Base-by-base conservation (phyloP, 768 basidiomycete genomes). In the Lentinula boryana region DNA sequence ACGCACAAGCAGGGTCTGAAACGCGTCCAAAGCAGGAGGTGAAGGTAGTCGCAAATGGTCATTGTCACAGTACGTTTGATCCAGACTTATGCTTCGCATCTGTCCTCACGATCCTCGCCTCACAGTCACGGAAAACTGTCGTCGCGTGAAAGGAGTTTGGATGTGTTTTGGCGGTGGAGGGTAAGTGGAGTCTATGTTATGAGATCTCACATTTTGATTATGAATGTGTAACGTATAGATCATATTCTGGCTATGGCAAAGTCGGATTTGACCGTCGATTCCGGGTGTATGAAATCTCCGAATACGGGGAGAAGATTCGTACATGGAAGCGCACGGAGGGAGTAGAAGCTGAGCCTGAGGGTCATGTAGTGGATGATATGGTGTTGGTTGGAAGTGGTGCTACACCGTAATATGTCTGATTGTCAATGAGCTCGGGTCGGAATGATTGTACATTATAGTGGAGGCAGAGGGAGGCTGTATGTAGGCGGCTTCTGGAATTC, bases 201-300 rank as follows among this genome's bases (percentile, higher is more conserved):
- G 3, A 46, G 23, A 38, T 38, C 13, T 38, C 54, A 16, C 51
- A n/a, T 27, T 33, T 56, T 40, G 52, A 13, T 3, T 31, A 43
- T 57, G 27, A 54, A 44, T n/a, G 18, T 23, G 18, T 50, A 21
- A 31, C 49, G 35, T 58, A 8, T 61, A 89, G 88, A 5, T 92
- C 91, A 5, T 94, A 91, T 69, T 88, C 89, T 36, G 92, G 87
- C 38, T 95, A 93, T 64, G 83, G 91, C 16, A 88, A 82, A 70
- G 68, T 89, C 57, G 93, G 91, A 13, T 97, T 98, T 70, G 92
- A 97, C 71, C 85, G 95, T 16, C 83, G 96, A 44, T 94, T 96
- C 80, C 80, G 96, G 7, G 77, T 98, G 49, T 98, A 88, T 71
- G 85, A 93, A 27, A 80, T 98, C 56, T 89, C 87, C 16, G 86